Evolutionary conservation across 2,329 filamentous ascomycete genomes (phyloP), one percentile per base, ranked within the genome.

Genomic region (Xylariaceae sp.): DNA sequence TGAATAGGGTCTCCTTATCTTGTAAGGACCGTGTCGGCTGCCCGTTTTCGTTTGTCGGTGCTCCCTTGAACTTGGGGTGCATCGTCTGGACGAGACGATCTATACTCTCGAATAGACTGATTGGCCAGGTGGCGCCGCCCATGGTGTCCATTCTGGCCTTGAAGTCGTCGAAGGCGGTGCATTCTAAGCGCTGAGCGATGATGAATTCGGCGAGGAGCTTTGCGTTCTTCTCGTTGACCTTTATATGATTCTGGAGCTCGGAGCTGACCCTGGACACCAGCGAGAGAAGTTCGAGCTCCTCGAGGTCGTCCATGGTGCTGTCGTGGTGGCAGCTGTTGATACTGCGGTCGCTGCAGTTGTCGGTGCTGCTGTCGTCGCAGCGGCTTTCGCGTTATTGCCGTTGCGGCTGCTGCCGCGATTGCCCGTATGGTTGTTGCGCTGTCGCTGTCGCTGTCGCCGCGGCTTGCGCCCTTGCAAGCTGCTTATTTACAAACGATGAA

Each of bases 201-300:
- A 98, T 78, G 56, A 94, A 98, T 61, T 98, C 92, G 48, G 92
- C 89, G 17, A 98, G 77, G 5, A 87, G 94, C 62, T 94, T 95
- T 63, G 98, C 89, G 56, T 76, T 83, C 62, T 94, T 95, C 63
- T 98, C 89, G 56, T 76, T 83, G 50, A 95, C 78, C 36, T 89
- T 87, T 39, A 96, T 64, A 62, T 98, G 86, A 55, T 98, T 98
- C 51, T 94, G 83, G 33, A 98, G 72, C 61, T 98, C 92, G 13
- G 84, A 90, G 11, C 88, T 88, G 49, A 98, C 87, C 60, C 90
- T 94, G 32, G 87, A 92, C 36, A 96, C 88, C 53, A 98, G 80
- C 50, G 89, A 94, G 34, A 98, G 74, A 40, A 93, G 72, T 70
- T 98, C 92, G 56, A 98, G 79, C 50, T 86, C 84, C 59, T 85